Conservation (phyloP, 2,329 filamentous ascomycete species). For the Fusarium agapanthi region DNA sequence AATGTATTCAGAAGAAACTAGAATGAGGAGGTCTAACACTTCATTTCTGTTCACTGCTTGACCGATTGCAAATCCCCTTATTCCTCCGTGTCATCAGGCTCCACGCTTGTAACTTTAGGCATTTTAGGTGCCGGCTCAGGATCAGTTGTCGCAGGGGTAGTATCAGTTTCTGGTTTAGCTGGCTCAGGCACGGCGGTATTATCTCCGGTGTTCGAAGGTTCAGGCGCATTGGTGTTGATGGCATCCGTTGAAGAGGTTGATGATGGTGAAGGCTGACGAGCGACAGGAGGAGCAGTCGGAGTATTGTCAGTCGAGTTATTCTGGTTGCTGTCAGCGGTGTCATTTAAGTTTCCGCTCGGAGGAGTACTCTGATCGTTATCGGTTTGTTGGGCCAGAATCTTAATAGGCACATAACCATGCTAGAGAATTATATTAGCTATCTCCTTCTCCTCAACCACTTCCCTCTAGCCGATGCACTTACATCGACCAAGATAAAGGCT, state of each 20-base stretch:
- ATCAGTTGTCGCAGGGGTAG: neutral
- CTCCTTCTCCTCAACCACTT: neutral
- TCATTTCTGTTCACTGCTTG: neutral
- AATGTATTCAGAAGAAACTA: neutral
- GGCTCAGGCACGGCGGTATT: neutral
- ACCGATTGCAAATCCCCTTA: slow-evolving; percentile 2
- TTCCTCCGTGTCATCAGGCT: neutral
- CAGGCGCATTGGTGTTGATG: too few relatives aligned
- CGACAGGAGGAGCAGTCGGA: neutral
- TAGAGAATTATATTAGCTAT: neutral
- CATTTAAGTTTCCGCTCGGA: neutral
- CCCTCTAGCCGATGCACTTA: slow-evolving; percentile 1
- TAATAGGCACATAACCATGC: slow-evolving; percentile 10
- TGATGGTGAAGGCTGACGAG: neutral
- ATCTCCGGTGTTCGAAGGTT: neutral
- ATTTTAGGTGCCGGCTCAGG: neutral
- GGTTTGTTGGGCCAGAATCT: neutral
- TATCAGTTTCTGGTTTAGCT: too few relatives aligned
- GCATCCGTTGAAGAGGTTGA: neutral
- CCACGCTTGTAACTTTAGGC: neutral
- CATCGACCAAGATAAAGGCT: slow-evolving; percentile 40
- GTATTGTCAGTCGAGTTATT: neutral
- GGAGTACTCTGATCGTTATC: neutral
- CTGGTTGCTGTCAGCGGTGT: neutral
- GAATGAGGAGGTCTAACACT: neutral